These are phyloP conservation scores for Globisporangium cederbergense DNA, from an alignment of 352 stramenopile species.

Conservation along the genomic window DNA sequence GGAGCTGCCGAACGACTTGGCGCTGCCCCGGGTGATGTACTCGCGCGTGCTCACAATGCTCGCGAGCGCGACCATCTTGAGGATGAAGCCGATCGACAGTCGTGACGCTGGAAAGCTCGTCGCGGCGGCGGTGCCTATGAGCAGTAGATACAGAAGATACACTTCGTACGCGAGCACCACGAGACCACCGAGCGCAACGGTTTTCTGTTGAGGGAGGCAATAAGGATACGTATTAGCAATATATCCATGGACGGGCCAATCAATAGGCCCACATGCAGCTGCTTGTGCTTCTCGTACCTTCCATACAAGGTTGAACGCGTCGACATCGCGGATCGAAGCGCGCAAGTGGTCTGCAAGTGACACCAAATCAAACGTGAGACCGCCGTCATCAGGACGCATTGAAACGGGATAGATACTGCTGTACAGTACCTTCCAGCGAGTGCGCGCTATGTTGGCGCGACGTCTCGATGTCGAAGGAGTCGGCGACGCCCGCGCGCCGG, in stretches of 20 bases:
- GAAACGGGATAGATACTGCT: neutral
- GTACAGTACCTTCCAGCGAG: conserved; percentile 31
- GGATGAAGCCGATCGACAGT: conserved; percentile 25
- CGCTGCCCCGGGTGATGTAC: conserved; percentile 30
- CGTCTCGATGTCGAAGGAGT: conserved; percentile 40
- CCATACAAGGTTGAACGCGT: conserved; percentile 46
- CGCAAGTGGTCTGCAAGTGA: conserved; percentile 35
- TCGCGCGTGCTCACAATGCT: conserved; percentile 35
- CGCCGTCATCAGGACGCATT: neutral
- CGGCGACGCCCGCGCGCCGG: conserved; percentile 30
- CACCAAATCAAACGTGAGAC: neutral
- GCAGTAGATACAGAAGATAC: conserved; percentile 31
- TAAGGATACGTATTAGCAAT: neutral
- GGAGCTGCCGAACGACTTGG: conserved; percentile 21
- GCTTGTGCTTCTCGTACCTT: conserved; percentile 20
- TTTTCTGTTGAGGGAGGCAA: conserved; percentile 19
- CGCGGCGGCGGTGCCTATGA: conserved; percentile 9
- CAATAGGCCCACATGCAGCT: neutral
- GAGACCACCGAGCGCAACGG: conserved; percentile 34
- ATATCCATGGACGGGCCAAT: neutral
- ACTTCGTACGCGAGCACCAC: conserved; percentile 39
- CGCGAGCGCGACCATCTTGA: conserved; percentile 38
- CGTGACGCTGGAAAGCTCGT: conserved; percentile 4
- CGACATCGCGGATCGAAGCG: conserved; percentile 38
- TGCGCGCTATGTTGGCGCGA: conserved; percentile 21